Evolutionary conservation across 179 eudicot species (phyloP).

Genomic region (Heliamphora ciliata): DNA sequence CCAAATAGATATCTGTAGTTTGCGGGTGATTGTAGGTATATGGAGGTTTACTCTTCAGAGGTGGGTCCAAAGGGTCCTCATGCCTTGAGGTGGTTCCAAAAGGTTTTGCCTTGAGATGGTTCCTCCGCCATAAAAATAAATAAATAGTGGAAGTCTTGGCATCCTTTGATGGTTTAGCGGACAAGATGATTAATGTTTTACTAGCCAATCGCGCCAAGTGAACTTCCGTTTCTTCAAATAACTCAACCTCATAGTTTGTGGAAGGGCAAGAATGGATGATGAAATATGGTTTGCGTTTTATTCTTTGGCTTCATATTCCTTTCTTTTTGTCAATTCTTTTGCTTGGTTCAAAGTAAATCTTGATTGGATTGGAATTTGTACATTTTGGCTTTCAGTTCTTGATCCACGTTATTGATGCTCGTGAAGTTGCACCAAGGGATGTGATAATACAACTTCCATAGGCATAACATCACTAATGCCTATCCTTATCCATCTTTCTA

Average conservation of each 20-base stretch:
- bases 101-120: no score
- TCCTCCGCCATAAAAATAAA: no score
- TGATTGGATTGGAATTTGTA: not conserved
- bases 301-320: no score
- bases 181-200: not conserved
- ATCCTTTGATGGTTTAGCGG: no score
- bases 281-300: not conserved
- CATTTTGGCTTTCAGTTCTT: not conserved
- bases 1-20: no score
- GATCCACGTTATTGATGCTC: not conserved
- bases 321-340: not conserved
- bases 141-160: no score
- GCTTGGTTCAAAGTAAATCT: not conserved
- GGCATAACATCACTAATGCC: constrained; percentile 6
- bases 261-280: not conserved
- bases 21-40: no score
- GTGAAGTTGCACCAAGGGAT: not conserved
- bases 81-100: no score
- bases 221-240: not conserved
- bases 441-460: not conserved
- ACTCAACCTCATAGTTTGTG: not conserved
- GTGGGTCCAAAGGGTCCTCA: no score
- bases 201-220: not conserved
- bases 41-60: no score
- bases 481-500: not conserved